Percentiles rank a stretch among this genome's conserved stretches.
Conservation (phyloP, 1,284 basidiomycete genomes). For the Fistulina hepatica region DNA sequence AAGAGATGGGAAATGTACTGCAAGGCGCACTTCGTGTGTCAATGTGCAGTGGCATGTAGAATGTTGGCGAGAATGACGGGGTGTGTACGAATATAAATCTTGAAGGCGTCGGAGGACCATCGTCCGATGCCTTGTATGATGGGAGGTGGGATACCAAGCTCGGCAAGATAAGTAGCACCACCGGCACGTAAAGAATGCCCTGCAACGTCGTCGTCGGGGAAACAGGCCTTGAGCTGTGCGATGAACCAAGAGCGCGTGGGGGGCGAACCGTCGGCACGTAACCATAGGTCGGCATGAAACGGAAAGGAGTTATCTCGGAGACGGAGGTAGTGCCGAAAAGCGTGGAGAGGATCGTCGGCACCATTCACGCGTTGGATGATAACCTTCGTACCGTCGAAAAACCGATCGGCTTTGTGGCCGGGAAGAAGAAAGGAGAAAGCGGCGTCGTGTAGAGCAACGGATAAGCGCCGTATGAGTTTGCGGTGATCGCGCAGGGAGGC, state of each 20-base stretch:
- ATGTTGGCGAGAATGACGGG: constrained; percentile 11
- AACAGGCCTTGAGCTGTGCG: constrained; percentile 6
- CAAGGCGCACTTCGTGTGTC: too few relatives aligned
- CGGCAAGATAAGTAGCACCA: constrained; percentile 16
- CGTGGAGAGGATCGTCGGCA: constrained; percentile 8
- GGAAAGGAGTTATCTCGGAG: constrained; percentile 17
- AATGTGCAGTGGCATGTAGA: too few relatives aligned
- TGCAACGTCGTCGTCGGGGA: constrained; percentile 8
- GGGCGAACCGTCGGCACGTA: constrained; percentile 13
- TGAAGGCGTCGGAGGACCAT: constrained; percentile 17
- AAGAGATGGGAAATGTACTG: too few relatives aligned
- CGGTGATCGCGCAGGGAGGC: constrained; percentile 8
- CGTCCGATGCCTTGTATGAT: constrained; percentile 16
- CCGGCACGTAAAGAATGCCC: constrained; percentile 17
- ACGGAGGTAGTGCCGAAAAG: constrained; percentile 15
- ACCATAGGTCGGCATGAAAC: constrained; percentile 17
- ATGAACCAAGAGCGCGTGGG: constrained; percentile 17
- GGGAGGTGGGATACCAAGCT: constrained; percentile 12
- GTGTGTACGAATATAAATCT: constrained; percentile 19
- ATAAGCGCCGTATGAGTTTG: constrained; percentile 15
- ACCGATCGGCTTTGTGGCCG: constrained; percentile 22
- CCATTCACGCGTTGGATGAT: constrained; percentile 10
- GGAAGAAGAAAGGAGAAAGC: constrained; percentile 20
- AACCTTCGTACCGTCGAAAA: constrained; percentile 20
- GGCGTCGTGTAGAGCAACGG: constrained; percentile 5